Evolutionary conservation across 2,329 filamentous ascomycete genomes (phyloP), one percentile per base, ranked within the genome.

Genomic region (Hysterium pulicare): DNA sequence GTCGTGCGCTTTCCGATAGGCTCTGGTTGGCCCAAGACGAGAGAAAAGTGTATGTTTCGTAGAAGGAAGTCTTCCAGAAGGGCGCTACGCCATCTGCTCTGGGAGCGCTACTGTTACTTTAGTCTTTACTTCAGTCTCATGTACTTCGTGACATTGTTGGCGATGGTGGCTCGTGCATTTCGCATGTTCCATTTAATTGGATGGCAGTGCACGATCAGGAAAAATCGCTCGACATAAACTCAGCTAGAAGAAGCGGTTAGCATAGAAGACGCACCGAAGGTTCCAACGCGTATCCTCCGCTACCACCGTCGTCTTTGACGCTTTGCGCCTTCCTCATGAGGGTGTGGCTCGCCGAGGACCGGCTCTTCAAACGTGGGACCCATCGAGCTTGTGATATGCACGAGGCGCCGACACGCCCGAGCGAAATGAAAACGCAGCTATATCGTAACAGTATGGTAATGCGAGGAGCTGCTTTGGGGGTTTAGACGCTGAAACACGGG

Each of bases 131-230:
- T 19, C 24, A 21, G 3, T 19, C 6, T 37, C 34, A 13, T 24
- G 6, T 24, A 10, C 42, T 19, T 24, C 3, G 26, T 23, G 42
- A n/a, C 36, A 44, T 43, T 16, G 35, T 48, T 45, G 46, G 42
- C 43, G n/a, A 11, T 37, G 8, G 33, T 20, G 20, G 34, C n/a
- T n/a, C 34, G 34, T 23, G 10, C 9, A 33, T 21, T 40, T 53
- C 53, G 49, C 46, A 47, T 53, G 53, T 49, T n/a, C 19, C 13
- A 19, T 21, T 40, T 47, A 28, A 46, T 51, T 50, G 49, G 53
- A 24, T 47, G 20, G n/a, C 19, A 28, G 24, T 7, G 13, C 13
- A 8, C 13, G 8, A 28, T 28, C 24, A 13, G 7, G 8, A 28
- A 28, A 28, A 33, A 43, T 34, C 9, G 35, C 13, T 21, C 32